Evolutionary conservation across 768 basidiomycete genomes (phyloP).

Genomic region (Macrocybe gigantea): DNA sequence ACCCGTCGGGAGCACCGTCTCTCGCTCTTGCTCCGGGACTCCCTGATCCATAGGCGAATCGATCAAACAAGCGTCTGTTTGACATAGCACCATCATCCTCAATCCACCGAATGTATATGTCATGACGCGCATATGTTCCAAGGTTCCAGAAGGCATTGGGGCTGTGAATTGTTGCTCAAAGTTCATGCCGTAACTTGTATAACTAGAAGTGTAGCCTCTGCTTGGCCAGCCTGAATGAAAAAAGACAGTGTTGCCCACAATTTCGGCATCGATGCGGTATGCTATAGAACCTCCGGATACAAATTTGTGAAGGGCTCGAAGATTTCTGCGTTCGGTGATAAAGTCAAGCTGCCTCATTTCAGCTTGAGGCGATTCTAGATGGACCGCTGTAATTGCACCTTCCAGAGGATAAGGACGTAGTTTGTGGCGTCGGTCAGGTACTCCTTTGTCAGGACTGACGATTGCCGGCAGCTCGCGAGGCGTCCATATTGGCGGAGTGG

Average conservation of each 20-base stretch:
- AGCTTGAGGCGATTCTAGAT: constrained; percentile 8
- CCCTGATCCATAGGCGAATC: not conserved
- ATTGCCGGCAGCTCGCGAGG: constrained; percentile 9
- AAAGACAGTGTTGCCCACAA: constrained; percentile 11
- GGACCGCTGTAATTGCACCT: constrained; percentile 8
- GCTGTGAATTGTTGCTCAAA: constrained; percentile 13
- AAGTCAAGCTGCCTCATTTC: constrained; percentile 9
- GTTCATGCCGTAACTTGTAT: constrained; percentile 8
- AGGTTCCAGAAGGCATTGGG: constrained; percentile 6
- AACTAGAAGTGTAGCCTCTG: constrained; percentile 1
- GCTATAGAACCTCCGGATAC: not conserved
- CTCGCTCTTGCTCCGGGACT: not conserved
- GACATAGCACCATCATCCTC: constrained; percentile 22
- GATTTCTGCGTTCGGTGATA: constrained; percentile 13
- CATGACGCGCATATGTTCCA: constrained; percentile 13
- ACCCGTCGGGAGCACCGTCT: constrained; percentile 6
- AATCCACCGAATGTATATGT: constrained; percentile 15
- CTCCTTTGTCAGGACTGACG: constrained; percentile 5
- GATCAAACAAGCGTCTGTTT: constrained; percentile 21
- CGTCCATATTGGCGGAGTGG: constrained; percentile 11
- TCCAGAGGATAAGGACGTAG: constrained; percentile 11
- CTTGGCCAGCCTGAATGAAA: constrained; percentile 14
- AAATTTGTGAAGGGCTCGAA: constrained; percentile 12
- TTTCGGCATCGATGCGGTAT: constrained; percentile 13
- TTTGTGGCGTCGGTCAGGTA: constrained; percentile 8